Conservation (phyloP, 208 protist species). For the Acanthamoeba lenticulata region DNA sequence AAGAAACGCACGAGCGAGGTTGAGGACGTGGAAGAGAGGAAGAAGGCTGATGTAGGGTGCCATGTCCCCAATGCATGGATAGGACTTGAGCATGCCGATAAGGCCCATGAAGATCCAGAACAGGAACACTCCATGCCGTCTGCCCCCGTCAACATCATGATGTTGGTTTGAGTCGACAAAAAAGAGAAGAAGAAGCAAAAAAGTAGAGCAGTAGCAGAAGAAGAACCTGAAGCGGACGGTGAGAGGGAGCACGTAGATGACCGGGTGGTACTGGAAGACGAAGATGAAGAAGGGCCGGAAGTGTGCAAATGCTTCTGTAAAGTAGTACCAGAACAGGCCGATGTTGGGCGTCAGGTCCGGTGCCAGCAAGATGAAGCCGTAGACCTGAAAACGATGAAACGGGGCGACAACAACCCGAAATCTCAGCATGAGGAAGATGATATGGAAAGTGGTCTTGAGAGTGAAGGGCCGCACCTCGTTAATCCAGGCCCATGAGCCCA, state of each 20-base stretch:
- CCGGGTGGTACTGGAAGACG: conserved; percentile 65
- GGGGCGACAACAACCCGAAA: neutral
- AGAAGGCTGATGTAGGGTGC: conserved; percentile 61
- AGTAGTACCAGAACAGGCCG: conserved; percentile 71
- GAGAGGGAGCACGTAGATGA: conserved; percentile 56
- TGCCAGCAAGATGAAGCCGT: conserved; percentile 64
- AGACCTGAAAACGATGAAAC: neutral
- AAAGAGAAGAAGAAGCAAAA: neutral
- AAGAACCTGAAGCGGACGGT: conserved; percentile 56
- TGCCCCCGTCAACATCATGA: neutral
- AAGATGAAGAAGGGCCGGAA: conserved; percentile 72
- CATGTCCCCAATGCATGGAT: conserved; percentile 60
- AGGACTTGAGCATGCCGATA: conserved; percentile 64
- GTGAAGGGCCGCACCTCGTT: neutral
- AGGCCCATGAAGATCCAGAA: conserved; percentile 67
- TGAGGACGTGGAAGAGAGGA: conserved; percentile 47
- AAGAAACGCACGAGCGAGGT: conserved; percentile 33
- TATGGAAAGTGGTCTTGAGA: neutral
- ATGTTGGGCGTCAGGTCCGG: conserved; percentile 69
- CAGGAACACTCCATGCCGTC: conserved; percentile 52
- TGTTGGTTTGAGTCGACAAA: neutral
- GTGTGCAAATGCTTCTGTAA: conserved; percentile 61
- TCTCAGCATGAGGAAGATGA: neutral
- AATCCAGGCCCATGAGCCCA: conserved; percentile 21
- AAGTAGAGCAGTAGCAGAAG: neutral